Percentiles rank a stretch among this genome's conserved stretches.
Conservation (phyloP, 2,329 filamentous ascomycete species). For the Ophiostoma populinum region DNA sequence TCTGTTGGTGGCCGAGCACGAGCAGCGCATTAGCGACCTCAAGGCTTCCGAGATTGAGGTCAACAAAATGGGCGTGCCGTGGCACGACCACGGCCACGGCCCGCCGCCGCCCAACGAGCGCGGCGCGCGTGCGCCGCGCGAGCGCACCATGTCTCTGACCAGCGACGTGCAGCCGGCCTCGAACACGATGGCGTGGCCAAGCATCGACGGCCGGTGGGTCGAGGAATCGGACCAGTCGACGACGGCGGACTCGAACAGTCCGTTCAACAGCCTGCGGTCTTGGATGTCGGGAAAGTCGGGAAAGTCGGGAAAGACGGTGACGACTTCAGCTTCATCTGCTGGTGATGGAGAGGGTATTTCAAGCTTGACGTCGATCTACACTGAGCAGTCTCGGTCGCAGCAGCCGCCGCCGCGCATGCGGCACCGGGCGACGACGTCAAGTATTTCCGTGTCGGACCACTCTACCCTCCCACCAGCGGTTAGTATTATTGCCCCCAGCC, state of each 20-base stretch:
- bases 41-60: constrained; percentile 12
- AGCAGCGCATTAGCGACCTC: constrained; percentile 11
- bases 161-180: constrained; percentile 7
- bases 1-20: constrained; percentile 11
- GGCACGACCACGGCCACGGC: constrained; percentile 7
- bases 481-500: constrained; percentile 37
- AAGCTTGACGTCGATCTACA: constrained; percentile 8
- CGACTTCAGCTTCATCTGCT: constrained; percentile 4
- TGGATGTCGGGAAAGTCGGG: too few species aligned
- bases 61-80: constrained; percentile 9
- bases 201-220: constrained; percentile 5
- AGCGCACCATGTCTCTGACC: constrained; percentile 9
- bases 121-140: constrained; percentile 1
- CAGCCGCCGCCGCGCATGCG: constrained; percentile 22
- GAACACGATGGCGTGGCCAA: constrained; percentile 5
- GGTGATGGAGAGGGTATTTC: constrained; percentile 4
- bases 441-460: constrained; percentile 27
- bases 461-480: constrained; percentile 53
- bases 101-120: not conserved
- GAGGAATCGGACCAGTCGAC: constrained; percentile 10
- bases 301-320: constrained; percentile 2
- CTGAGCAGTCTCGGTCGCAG: not conserved
- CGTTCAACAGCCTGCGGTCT: constrained; percentile 12
- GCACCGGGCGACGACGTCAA: constrained; percentile 35
- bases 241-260: constrained; percentile 9